Evolutionary conservation across 192 early-diverging fungal genomes (phyloP).

Genomic region (Gigaspora rosea): DNA sequence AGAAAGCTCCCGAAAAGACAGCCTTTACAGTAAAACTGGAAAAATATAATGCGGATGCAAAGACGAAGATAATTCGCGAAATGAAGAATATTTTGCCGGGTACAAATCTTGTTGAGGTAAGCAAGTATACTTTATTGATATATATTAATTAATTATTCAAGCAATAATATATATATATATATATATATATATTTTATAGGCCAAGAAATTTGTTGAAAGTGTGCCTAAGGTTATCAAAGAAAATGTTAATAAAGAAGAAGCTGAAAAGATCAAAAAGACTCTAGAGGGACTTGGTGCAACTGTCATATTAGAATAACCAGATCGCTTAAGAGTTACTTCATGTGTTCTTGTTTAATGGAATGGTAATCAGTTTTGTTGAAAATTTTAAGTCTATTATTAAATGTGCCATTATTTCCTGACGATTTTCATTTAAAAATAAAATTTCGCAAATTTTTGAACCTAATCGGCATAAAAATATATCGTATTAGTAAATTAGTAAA

Average conservation of each 20-base stretch:
- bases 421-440: too few relatives aligned
- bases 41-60: conserved; percentile 90
- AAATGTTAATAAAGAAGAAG: conserved; percentile 86
- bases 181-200: conserved; percentile 49
- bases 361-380: too few relatives aligned
- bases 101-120: conserved; percentile 91
- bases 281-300: conserved; percentile 93
- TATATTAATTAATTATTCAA: background rate
- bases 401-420: too few relatives aligned
- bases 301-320: conserved; percentile 85
- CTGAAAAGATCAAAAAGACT: conserved; percentile 95
- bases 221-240: conserved; percentile 97
- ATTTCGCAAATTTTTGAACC: too few relatives aligned
- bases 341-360: too few relatives aligned
- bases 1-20: conserved; percentile 90
- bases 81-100: conserved; percentile 93
- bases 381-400: too few relatives aligned
- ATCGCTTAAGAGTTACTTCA: background rate
- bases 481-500: too few relatives aligned
- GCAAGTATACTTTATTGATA: background rate
- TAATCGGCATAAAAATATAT: too few relatives aligned
- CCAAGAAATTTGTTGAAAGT: conserved; percentile 99
- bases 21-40: conserved; percentile 95
- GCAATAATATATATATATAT: background rate
- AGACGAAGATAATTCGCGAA: conserved; percentile 98